A percentile compares a stretch with the other conserved stretches of the same genome.
phyloP scores from a whole-genome alignment of 208 protist species.

The Acanthamoeba lenticulata region DNA sequence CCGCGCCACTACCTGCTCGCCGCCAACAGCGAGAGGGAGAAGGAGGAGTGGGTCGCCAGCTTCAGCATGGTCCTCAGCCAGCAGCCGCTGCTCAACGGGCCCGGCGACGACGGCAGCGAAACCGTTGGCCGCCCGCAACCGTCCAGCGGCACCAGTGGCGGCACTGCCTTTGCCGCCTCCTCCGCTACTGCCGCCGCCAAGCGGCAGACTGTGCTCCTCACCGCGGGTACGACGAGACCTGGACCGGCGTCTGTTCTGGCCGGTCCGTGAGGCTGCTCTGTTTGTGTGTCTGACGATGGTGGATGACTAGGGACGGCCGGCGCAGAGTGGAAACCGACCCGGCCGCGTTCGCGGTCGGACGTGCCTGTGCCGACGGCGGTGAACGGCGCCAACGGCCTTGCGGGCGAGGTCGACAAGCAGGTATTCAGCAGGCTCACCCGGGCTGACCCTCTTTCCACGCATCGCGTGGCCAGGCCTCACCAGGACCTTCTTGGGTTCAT shows the following conservation, averaged over 20 bases:
- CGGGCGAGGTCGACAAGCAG: not conserved
- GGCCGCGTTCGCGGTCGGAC: not conserved
- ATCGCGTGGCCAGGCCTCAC: not conserved
- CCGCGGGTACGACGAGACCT: not conserved
- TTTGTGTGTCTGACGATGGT: no score
- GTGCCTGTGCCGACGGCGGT: not conserved
- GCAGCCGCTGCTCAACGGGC: not conserved
- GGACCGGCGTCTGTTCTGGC: not conserved
- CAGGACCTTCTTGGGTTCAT: not conserved
- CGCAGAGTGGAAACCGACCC: not conserved
- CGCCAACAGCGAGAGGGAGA: constrained; percentile 36
- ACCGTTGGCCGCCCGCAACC: not conserved
- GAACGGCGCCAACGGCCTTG: not conserved
- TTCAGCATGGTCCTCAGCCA: constrained; percentile 53
- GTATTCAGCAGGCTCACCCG: not conserved
- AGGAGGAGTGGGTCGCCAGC: constrained; percentile 55
- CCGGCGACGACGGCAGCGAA: not conserved
- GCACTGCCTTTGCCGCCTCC: not conserved
- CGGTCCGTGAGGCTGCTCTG: no score
- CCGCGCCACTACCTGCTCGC: constrained; percentile 58
- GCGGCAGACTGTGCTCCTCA: not conserved
- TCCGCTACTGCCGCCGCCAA: not conserved
- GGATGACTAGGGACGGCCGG: no score
- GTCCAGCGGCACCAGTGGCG: no score
- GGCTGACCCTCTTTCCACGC: no score